Base-by-base conservation (phyloP, 257 asterid genomes). In the Ophiorrhiza pumila region DNA sequence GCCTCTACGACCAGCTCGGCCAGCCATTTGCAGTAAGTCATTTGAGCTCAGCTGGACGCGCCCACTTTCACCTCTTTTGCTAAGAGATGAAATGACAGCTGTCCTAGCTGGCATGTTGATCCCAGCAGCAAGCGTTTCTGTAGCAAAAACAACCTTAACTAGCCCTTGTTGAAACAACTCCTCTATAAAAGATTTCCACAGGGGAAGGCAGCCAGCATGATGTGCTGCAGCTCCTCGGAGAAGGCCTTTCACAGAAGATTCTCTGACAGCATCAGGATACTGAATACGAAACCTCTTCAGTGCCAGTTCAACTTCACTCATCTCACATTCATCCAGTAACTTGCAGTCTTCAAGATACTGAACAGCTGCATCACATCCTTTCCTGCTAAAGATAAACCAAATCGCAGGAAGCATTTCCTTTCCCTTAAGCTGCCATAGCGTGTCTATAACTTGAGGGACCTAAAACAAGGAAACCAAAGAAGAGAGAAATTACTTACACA, bases 91-190 rank as follows among this genome's bases (percentile, higher is more conserved):
- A 80, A 94, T 86, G 71, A 94, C 92, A 65, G 99, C 95, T 81
- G 99, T 91, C 83, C 99, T 85, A 32, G 99, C 99, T 74, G 99
- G 99, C 99, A 94, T 94, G 88, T 94, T 94, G 69, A 94, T 91
- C 76, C 99, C 99, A 78, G 99, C 99, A 78, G 99, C 99, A 70
- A 94, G 97, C 52, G 99, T 94, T 84, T 94, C 99, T 5, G 99
- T 94, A 75, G 99, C 99, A 77, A 94, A 94, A 75, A 94, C 99
- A 77, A 91, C 98, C 83, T 94, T 94, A 72, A 94, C 90, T 78
- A 91, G 92, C 57, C 99, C 98, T 70, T 83, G 88, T 76, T 92
- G 96, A 69, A 94, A 94, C 80, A 94, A 85, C 76, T 94, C 98
- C 80, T 94, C 99, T 35, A 94, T 83, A 79, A 94, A 94, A 23